phyloP scores from a whole-genome alignment of 1,284 basidiomycete species.

The Mycosarcoma maydis region DNA sequence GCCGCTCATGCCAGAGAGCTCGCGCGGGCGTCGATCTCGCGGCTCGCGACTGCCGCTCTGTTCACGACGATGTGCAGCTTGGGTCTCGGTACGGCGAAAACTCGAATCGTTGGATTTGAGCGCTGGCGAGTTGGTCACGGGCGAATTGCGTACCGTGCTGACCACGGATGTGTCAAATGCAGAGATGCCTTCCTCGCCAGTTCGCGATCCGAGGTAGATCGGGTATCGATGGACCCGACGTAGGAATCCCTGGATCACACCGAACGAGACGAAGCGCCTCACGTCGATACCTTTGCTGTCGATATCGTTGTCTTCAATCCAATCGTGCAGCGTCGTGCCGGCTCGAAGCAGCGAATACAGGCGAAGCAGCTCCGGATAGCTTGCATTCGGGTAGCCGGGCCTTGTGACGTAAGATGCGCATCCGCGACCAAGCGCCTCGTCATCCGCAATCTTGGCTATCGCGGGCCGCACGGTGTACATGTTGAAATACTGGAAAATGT shows the following conservation, averaged over 20 bases:
- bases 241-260: slow-evolving; percentile 98
- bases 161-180: slow-evolving; percentile 20
- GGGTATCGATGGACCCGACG: slow-evolving; percentile 93
- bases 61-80: slow-evolving; percentile 8
- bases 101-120: slow-evolving; percentile 12
- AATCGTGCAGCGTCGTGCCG: slow-evolving; percentile 84
- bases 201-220: slow-evolving; percentile 69
- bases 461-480: slow-evolving; percentile 90
- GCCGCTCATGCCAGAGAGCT: slow-evolving; percentile 36
- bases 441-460: slow-evolving; percentile 84
- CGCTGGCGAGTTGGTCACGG: slow-evolving; percentile 29
- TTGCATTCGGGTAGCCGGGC: slow-evolving; percentile 70
- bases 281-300: slow-evolving; percentile 80
- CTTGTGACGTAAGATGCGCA: slow-evolving; percentile 88
- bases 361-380: slow-evolving; percentile 73
- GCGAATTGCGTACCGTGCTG: slow-evolving; percentile 35
- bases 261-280: slow-evolving; percentile 94
- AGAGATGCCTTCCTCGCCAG: slow-evolving; percentile 9
- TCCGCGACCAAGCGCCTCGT: slow-evolving; percentile 82
- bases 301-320: slow-evolving; percentile 81
- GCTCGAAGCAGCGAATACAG: slow-evolving; percentile 88
- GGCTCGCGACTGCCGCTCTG: slow-evolving; percentile 48
- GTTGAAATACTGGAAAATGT: slow-evolving; percentile 93
- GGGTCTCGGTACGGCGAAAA: slow-evolving; percentile 1
- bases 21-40: slow-evolving; percentile 33